Percentiles rank a stretch among this genome's conserved stretches.
Evolutionary conservation across 768 basidiomycete genomes (phyloP).

Genomic region (Artomyces pyxidatus): DNA sequence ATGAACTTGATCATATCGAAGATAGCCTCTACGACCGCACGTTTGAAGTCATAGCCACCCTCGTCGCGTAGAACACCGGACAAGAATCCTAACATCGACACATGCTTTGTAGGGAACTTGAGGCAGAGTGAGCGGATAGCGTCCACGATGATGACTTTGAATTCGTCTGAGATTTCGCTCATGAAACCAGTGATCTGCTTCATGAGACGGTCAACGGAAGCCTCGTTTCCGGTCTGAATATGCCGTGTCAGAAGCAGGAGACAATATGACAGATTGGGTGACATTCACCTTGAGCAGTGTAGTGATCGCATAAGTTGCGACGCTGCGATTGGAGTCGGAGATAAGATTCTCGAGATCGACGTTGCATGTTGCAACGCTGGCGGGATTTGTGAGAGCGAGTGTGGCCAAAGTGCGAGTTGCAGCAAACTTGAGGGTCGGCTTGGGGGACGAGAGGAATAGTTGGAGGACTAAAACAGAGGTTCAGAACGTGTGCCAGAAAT

Average conservation of each 20-base stretch:
- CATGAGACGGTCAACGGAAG: constrained; percentile 97
- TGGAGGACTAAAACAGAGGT: constrained; percentile 62
- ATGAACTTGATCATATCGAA: constrained; percentile 99
- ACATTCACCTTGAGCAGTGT: constrained; percentile 81
- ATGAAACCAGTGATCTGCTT: constrained; percentile 99
- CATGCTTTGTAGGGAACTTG: constrained; percentile 97
- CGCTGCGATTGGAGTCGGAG: constrained; percentile 89
- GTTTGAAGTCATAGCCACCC: constrained; percentile 99
- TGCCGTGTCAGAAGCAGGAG: constrained; percentile 13
- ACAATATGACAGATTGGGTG: not conserved
- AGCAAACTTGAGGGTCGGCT: constrained; percentile 92
- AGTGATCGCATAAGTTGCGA: constrained; percentile 98
- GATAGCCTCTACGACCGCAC: constrained; percentile 97
- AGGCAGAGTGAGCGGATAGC: constrained; percentile 97
- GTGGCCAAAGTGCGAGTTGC: constrained; percentile 91
- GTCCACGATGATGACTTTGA: constrained; percentile 99
- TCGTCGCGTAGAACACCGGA: constrained; percentile 96
- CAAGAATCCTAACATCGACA: constrained; percentile 94
- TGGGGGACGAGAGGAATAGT: constrained; percentile 92
- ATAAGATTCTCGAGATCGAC: constrained; percentile 96
- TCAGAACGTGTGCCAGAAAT: not conserved
- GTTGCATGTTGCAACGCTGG: constrained; percentile 86
- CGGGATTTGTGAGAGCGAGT: constrained; percentile 80
- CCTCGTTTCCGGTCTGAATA: constrained; percentile 90
- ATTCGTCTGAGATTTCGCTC: constrained; percentile 99